Evolutionary conservation across 2,329 filamentous ascomycete genomes (phyloP).

Genomic region (Colletotrichum higginsianum): DNA sequence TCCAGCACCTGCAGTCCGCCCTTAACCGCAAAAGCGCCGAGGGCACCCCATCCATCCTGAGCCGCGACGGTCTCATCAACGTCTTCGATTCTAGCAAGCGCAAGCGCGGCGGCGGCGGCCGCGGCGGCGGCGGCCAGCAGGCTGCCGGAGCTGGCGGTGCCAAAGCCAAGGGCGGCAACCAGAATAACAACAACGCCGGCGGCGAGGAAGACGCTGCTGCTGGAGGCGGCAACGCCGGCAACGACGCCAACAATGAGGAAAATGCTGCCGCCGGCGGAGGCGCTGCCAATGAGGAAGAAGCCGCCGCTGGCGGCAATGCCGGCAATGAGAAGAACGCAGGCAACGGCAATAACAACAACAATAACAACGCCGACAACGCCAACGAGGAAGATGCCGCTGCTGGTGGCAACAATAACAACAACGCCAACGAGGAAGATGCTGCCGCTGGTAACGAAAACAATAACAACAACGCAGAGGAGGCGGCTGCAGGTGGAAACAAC

Average conservation of each 20-base stretch:
- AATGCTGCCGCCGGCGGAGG: not conserved
- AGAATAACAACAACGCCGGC: not conserved
- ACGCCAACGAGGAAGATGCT: not conserved
- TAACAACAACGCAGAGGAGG: not conserved
- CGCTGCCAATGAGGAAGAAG: not conserved
- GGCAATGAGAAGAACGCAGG: not conserved
- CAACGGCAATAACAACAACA: slow-evolving; percentile 1
- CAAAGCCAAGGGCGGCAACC: slow-evolving; percentile 1
- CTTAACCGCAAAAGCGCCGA: slow-evolving; percentile 16
- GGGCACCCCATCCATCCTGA: too few relatives aligned
- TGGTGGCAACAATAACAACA: not conserved
- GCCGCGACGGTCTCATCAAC: slow-evolving; percentile 32
- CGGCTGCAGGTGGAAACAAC: too few relatives aligned
- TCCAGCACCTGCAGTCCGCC: slow-evolving; percentile 26
- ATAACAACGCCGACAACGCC: not conserved
- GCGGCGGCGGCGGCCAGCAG: slow-evolving; percentile 7
- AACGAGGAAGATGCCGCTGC: slow-evolving; percentile 1
- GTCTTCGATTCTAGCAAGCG: slow-evolving; percentile 37
- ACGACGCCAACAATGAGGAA: not conserved
- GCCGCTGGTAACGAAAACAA: not conserved
- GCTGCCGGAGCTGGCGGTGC: slow-evolving; percentile 13
- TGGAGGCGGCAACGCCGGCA: not conserved
- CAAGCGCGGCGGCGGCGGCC: slow-evolving; percentile 14
- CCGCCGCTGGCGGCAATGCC: not conserved
- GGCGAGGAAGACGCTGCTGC: slow-evolving; percentile 1